Base-by-base conservation (phyloP, 345 rosid genomes). In the Gossypium sturtianum region DNA sequence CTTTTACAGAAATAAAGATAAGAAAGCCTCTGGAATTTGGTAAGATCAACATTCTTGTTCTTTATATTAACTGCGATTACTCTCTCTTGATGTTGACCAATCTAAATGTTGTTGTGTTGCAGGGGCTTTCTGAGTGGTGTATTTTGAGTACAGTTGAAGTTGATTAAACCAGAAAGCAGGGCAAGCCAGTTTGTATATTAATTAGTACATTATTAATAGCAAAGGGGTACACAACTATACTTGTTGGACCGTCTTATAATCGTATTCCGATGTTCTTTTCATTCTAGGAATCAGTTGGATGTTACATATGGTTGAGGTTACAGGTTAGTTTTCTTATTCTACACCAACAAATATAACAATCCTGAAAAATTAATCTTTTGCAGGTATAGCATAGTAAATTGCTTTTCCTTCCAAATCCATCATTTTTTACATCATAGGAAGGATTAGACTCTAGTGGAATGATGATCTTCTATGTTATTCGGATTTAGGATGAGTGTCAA, bases 1-100 rank as follows among this genome's bases (percentile, higher is more conserved):
- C 19, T 1, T 15, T 48, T 34, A 72, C 87, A 87, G 96, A 79
- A 83, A 84, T 15, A 75, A 83, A 87, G 79, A 71, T 17, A 89
- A 87, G 84, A 89, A 86, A 75, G 74, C 84, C 9, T 79, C 89
- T 8, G 96, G 96, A 83, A 72, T 91, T 66, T 91, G 96, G 96
- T 89, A 86, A 82, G 76, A 58, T 43, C 13, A 43, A 54, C 15
- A 34, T 64, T 25, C 19, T n/a, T 44, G 20, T 72, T 66, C 13
- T 49, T 29, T 64, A 3, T 62, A 60, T 51, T 54, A 45, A 58
- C 76, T 17, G 9, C 25, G 7, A 22, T 19, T 58, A 19, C 53
- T 17, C 4, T 74, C 57, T 59, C 38, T 72, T 49, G 9, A 41
- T 22, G 29, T 52, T 75, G 59, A 67, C 11, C 44, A n/a, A 29